Evolutionary conservation across 805 yeast genomes (phyloP), one percentile per base, ranked within the genome.

Genomic region (Candida railenensis): DNA sequence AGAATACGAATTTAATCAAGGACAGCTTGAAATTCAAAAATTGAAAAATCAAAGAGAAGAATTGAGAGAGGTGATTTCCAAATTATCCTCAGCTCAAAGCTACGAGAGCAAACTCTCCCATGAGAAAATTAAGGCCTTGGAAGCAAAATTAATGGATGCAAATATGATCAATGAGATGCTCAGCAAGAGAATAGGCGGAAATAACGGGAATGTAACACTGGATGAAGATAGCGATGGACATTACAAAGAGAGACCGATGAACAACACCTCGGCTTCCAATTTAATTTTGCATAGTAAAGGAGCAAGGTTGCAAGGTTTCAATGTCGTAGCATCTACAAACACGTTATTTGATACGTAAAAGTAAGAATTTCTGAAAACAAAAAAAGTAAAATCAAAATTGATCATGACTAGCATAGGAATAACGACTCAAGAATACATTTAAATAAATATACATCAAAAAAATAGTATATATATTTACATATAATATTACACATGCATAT

Each of bases 291-390:
- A 44, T 38, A 44, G 46, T 22, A 52, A 55, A 39, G 71, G 73
- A 12, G 75, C 74, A 1, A 67, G 62, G 49, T 56, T 72, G 34
- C 70, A 68, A 43, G 76, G 76, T 4, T 66, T 72, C 42, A 53
- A 66, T 22, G 63, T 71, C 20, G 70, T 71, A 3, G 56, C 71
- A 3, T 69, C 74, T 3, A 56, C 57, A 28, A 63, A 61, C 22
- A 55, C 46, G 42, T 50, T 61, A 21, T 55, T 58, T 50, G 61
- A 61, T 47, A 30, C 30, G 5, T 25, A 11, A 33, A 14, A 33
- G 18, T 8, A 33, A 15, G 14, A 33, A 7, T 33, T 15, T 8
- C 14, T 12, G 15, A 11, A 7, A 25, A 25, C 5, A 25, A 11
- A 25, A 25, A 11, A 25, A 25, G 11, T 7, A 25, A 25, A 25